Evolutionary conservation across 306 rosid species (phyloP), one percentile per base, ranked within the genome.

Genomic region (Cotoneaster glaucophyllus): DNA sequence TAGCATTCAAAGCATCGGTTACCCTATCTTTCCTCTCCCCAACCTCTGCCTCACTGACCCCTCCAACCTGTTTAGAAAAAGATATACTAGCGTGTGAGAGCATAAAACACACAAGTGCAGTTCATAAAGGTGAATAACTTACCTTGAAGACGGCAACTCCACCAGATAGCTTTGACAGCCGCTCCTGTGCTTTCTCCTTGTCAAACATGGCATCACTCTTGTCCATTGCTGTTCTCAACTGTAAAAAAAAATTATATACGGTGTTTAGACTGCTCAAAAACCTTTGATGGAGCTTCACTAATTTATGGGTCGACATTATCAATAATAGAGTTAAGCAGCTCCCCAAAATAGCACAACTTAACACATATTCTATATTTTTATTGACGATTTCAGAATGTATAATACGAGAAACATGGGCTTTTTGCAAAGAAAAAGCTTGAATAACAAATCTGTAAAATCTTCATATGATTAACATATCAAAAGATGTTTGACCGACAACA

Each of bases 111-210:
- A 45, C 14, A 19, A 26, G 28, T 44, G 74, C 18, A 74, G 53
- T 8, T 43, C 69, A 43, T 62, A 41, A 72, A 81, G 69, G 64
- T 73, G 78, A 56, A 70, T 26, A 41, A 57, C 77, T 64, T 84
- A 95, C 99, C 87, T 92, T 95, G 88, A 95, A 92, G 72, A 95
- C 89, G 53, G 99, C 99, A 39, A 95, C 97, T 80, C 99, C 99
- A 75, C 92, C 96, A 26, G 99, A 86, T 69, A 95, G 84, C 79
- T 95, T 95, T 69, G 99, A 91, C 48, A 95, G 84, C 68, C 97
- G 87, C 73, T 95, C 99, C 82, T 95, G 97, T 59, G 97, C 92
- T 80, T 90, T 95, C 80, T 95, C 99, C 84, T 86, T 95, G 85
- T 95, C 99, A 87, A 90, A 95, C 57, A 76, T 28, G 57, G 97